phyloP scores from a whole-genome alignment of 805 yeast genomes.

The Kuraishia capsulata region DNA sequence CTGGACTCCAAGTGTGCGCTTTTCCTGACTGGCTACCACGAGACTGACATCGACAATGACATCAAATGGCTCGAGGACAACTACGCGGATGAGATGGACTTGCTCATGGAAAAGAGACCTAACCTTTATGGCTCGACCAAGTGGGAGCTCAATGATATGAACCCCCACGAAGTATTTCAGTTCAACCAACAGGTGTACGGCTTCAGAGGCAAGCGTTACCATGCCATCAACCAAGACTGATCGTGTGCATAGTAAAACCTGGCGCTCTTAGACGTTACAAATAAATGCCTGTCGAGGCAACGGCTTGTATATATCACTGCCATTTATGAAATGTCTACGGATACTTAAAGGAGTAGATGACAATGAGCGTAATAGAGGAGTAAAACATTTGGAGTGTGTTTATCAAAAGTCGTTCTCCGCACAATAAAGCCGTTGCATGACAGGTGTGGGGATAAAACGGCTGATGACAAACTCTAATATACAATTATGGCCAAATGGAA shows the following conservation, averaged over 20 bases:
- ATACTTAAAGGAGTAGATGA: not conserved
- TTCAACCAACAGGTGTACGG: conserved; percentile 87
- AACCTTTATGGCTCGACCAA: conserved; percentile 81
- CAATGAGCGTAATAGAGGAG: no score
- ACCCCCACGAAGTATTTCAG: conserved; percentile 91
- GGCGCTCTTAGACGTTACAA: no score
- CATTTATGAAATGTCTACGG: not conserved
- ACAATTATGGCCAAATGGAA: no score
- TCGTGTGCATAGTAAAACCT: no score
- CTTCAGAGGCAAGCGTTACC: conserved; percentile 94
- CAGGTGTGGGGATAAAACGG: no score
- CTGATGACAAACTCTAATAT: no score
- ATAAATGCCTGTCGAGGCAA: no score
- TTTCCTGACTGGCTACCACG: conserved; percentile 84
- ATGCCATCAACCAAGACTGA: conserved; percentile 44
- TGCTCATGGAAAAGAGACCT: conserved; percentile 62
- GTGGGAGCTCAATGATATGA: conserved; percentile 87
- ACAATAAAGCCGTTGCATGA: no score
- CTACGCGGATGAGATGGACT: conserved; percentile 70
- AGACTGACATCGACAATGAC: conserved; percentile 62
- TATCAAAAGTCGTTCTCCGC: no score
- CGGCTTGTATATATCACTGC: not conserved
- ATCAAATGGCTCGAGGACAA: conserved; percentile 57
- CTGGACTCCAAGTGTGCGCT: conserved; percentile 91
- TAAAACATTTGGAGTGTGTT: no score